Conservation (phyloP, 2,329 filamentous ascomycete genomes). For the Exserohilum rostratum region DNA sequence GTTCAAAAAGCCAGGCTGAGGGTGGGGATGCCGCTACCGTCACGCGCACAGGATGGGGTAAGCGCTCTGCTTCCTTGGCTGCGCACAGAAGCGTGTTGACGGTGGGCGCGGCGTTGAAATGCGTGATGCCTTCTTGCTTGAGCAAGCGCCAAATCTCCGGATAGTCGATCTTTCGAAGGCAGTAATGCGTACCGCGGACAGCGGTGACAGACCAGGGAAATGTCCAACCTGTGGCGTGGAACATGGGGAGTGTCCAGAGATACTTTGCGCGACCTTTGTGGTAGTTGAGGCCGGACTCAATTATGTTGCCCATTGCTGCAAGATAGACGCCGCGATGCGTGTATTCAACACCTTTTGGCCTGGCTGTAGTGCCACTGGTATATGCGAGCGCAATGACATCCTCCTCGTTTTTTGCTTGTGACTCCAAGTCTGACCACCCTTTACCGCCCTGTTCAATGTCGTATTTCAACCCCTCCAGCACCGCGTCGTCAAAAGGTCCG, state of each 20-base stretch:
- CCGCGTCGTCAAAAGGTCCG: slow-evolving; percentile 82
- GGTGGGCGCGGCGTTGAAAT: slow-evolving; percentile 95
- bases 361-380: slow-evolving; percentile 89
- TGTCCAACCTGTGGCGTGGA: slow-evolving; percentile 74
- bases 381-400: slow-evolving; percentile 86
- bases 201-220: slow-evolving; percentile 94
- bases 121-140: slow-evolving; percentile 85
- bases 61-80: slow-evolving; percentile 71
- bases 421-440: slow-evolving; percentile 79
- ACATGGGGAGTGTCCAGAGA: slow-evolving; percentile 93
- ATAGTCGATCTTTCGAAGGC: slow-evolving; percentile 93
- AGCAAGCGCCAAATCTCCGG: slow-evolving; percentile 87
- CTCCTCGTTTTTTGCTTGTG: slow-evolving; percentile 76
- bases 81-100: slow-evolving; percentile 94
- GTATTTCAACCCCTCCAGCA: slow-evolving; percentile 77
- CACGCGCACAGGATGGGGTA: slow-evolving; percentile 76
- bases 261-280: slow-evolving; percentile 75
- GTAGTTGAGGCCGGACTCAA: slow-evolving; percentile 84
- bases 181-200: slow-evolving; percentile 92
- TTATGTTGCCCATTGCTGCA: slow-evolving; percentile 80
- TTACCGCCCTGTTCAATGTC: slow-evolving; percentile 69
- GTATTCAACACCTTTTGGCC: slow-evolving; percentile 90
- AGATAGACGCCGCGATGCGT: slow-evolving; percentile 89
- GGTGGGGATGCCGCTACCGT: slow-evolving; percentile 94
- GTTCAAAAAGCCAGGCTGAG: slow-evolving; percentile 86